phyloP scores from a whole-genome alignment of 805 yeast species.

The Lachancea sp. region DNA sequence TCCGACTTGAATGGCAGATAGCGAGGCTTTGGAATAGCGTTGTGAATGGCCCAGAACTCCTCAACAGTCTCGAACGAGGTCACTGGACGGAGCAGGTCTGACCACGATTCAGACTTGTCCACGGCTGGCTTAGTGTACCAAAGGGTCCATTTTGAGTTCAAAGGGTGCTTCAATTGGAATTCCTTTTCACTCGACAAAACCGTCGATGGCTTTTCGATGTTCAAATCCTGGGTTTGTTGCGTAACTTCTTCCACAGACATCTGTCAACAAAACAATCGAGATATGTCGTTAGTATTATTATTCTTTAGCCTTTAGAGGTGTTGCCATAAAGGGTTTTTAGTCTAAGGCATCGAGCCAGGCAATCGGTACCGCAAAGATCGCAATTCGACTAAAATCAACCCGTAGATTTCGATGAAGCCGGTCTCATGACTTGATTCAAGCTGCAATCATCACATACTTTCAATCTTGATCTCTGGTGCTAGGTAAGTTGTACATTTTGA shows the following conservation, averaged over 20 bases:
- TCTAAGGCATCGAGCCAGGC: too few relatives aligned
- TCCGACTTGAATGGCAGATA: constrained; percentile 90
- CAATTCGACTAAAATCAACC: too few relatives aligned
- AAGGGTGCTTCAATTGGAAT: constrained; percentile 59
- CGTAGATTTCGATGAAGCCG: background rate
- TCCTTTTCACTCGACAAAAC: constrained; percentile 26
- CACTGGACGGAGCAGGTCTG: constrained; percentile 85
- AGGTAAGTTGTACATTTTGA: background rate
- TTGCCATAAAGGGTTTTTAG: too few relatives aligned
- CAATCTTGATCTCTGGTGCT: constrained; percentile 3
- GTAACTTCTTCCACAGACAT: constrained; percentile 35
- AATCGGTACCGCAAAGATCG: too few relatives aligned
- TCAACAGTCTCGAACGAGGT: constrained; percentile 91
- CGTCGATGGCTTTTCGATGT: constrained; percentile 23
- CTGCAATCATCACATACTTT: constrained; percentile 2
- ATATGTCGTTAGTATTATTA: constrained; percentile 1
- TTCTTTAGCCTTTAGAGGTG: too few relatives aligned
- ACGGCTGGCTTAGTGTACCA: constrained; percentile 96
- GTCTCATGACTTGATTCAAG: background rate
- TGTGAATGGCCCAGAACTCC: constrained; percentile 97
- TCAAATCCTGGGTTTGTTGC: constrained; percentile 28
- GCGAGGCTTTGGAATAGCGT: constrained; percentile 85
- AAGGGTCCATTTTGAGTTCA: constrained; percentile 86
- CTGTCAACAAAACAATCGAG: background rate
- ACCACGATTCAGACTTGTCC: constrained; percentile 77